These are phyloP conservation scores for Aspergillus pseudonomiae DNA, from an alignment of 2,329 filamentous ascomycete species.

Conservation along the genomic window DNA sequence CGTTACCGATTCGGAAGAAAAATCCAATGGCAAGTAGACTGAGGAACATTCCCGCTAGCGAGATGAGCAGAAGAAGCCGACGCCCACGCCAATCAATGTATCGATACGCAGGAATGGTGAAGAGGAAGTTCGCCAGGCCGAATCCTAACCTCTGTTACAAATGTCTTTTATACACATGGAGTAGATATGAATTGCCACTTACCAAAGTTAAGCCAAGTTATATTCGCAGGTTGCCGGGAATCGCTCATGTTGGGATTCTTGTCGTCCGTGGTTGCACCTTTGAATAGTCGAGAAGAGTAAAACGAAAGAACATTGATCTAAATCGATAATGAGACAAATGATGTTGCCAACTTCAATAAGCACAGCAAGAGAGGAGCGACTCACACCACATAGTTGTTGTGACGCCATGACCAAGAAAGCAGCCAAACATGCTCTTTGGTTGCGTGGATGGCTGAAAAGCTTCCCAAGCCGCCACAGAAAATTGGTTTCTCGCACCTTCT, in stretches of 20 bases:
- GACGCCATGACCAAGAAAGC: conserved; percentile 34
- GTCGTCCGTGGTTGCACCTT: not conserved
- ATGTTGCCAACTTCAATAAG: not conserved
- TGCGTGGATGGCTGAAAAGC: conserved; percentile 25
- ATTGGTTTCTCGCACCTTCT: conserved; percentile 12
- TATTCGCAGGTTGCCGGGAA: not conserved
- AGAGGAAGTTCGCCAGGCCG: conserved; percentile 33
- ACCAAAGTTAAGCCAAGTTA: conserved; percentile 28
- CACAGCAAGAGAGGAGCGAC: not conserved
- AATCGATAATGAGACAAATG: not conserved
- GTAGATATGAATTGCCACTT: not conserved
- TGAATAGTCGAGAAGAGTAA: conserved; percentile 31
- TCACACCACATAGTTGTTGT: conserved; percentile 35
- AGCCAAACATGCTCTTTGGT: conserved; percentile 29
- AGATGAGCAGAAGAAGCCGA: conserved; percentile 30
- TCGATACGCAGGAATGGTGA: conserved; percentile 31
- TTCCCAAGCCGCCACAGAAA: conserved; percentile 23
- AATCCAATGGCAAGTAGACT: conserved; percentile 27
- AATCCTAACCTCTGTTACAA: conserved; percentile 19
- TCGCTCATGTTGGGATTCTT: conserved; percentile 11
- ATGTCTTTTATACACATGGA: not conserved
- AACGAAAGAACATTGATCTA: conserved; percentile 36
- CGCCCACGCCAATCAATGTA: conserved; percentile 33
- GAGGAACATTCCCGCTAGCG: conserved; percentile 31
- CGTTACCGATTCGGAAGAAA: conserved; percentile 25